A percentile compares a stretch with the other conserved stretches of the same genome.
phyloP scores from a whole-genome alignment of 2,329 filamentous ascomycete genomes.

The Trichophaea hybrida region DNA sequence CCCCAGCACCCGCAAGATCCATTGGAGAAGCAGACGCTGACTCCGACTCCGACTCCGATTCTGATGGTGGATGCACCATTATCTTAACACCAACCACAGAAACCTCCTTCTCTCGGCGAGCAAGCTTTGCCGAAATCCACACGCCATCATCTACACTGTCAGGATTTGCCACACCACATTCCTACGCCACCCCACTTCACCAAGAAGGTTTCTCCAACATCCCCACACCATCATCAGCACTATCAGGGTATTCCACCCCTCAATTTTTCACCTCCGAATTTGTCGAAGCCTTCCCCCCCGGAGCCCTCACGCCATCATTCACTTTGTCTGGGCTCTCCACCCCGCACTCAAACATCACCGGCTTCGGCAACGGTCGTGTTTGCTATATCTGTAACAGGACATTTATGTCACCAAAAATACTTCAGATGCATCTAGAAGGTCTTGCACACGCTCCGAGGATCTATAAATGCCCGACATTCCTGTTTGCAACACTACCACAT shows the following conservation, averaged over 20 bases:
- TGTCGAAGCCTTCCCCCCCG: neutral
- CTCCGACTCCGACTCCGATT: neutral
- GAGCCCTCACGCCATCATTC: neutral
- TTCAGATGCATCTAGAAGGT: neutral
- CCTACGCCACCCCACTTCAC: too few species aligned
- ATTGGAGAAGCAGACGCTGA: too few species aligned
- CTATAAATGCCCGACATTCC: conserved; percentile 1
- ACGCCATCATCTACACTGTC: too few species aligned
- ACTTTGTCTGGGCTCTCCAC: neutral
- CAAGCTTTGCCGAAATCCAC: too few species aligned
- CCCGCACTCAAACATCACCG: neutral
- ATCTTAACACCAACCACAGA: too few species aligned
- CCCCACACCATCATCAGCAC: neutral
- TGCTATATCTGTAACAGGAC: neutral
- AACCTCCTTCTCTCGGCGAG: too few species aligned
- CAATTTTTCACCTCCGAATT: neutral
- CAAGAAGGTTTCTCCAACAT: neutral
- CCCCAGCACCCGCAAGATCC: too few species aligned
- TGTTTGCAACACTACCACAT: neutral
- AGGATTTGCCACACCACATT: too few species aligned
- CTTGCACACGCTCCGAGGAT: conserved; percentile 8
- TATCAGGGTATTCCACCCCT: neutral
- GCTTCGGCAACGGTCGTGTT: neutral
- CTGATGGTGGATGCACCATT: neutral
- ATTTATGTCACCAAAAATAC: neutral